A percentile compares a stretch with the other conserved stretches of the same genome.
Evolutionary conservation across 2,329 filamentous ascomycete genomes (phyloP).

Genomic region (Plenodomus lindquistii): DNA sequence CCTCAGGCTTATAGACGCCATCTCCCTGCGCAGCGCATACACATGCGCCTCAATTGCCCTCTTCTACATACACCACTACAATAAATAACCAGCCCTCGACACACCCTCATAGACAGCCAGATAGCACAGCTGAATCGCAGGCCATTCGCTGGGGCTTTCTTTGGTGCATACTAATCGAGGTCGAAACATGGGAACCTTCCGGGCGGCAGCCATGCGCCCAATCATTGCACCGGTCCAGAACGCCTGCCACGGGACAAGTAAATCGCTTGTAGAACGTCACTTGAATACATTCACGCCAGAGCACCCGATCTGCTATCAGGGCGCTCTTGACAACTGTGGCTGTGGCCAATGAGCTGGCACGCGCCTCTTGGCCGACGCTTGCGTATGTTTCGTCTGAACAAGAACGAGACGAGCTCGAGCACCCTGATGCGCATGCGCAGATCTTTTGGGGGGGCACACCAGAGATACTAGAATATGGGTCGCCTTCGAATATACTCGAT

Average conservation of each 20-base stretch:
- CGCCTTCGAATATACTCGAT: conserved; percentile 20
- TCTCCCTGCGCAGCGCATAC: conserved; percentile 16
- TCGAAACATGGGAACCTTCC: conserved; percentile 36
- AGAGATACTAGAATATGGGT: conserved; percentile 3
- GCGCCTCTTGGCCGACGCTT: conserved; percentile 29
- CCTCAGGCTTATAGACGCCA: conserved; percentile 12
- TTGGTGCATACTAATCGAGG: conserved; percentile 29
- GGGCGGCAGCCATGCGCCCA: conserved; percentile 39
- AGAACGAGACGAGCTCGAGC: conserved; percentile 19
- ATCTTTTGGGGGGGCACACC: background rate
- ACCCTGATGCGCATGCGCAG: conserved; percentile 30
- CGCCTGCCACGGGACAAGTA: conserved; percentile 33
- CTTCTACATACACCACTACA: conserved; percentile 12
- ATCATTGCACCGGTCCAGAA: conserved; percentile 26
- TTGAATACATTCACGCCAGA: conserved; percentile 20
- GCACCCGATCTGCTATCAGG: conserved; percentile 19
- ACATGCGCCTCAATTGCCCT: conserved; percentile 16
- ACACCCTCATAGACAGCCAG: conserved; percentile 20
- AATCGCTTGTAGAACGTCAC: conserved; percentile 17
- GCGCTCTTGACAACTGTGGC: conserved; percentile 22
- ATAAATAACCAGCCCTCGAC: conserved; percentile 11
- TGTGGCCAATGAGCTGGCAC: conserved; percentile 31
- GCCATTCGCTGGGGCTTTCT: conserved; percentile 17
- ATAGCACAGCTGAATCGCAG: conserved; percentile 18
- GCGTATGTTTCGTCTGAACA: conserved; percentile 26